These are phyloP conservation scores for Malassezia arunalokei DNA, from an alignment of 1,284 basidiomycete genomes.

Conservation along the genomic window DNA sequence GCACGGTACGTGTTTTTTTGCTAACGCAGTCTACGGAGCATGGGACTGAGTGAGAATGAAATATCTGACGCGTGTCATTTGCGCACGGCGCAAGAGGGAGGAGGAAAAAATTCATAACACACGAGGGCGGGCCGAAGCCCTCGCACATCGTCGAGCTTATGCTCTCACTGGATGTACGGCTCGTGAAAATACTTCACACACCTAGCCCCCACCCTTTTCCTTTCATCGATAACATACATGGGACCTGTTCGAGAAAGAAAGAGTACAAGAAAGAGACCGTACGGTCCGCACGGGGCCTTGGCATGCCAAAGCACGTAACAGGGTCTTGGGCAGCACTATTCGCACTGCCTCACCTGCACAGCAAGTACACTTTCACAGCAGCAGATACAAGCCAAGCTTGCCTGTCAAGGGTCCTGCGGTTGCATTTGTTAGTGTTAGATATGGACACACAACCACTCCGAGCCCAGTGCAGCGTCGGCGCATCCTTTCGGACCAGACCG, in stretches of 20 bases:
- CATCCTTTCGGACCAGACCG: not conserved
- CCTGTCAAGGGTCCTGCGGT: not conserved
- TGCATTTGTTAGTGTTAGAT: slow-evolving; percentile 15
- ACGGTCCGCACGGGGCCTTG: not conserved
- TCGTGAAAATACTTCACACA: not conserved
- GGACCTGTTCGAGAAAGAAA: slow-evolving; percentile 10
- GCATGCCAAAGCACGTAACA: not conserved
- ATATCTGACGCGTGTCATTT: slow-evolving; percentile 14
- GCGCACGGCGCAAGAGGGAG: slow-evolving; percentile 5
- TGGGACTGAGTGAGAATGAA: slow-evolving; percentile 5
- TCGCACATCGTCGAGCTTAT: slow-evolving; percentile 9
- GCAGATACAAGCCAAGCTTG: slow-evolving; percentile 12
- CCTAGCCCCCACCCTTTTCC: slow-evolving; percentile 8
- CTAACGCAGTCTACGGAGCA: slow-evolving; percentile 5
- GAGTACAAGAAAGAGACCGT: slow-evolving; percentile 14
- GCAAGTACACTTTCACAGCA: not conserved
- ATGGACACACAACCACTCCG: slow-evolving; percentile 7
- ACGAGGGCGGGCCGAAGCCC: slow-evolving; percentile 11
- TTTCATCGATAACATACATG: not conserved
- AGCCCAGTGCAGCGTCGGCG: slow-evolving; percentile 3
- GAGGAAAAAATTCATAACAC: slow-evolving; percentile 13
- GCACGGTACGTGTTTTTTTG: not conserved
- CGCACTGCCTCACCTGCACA: not conserved
- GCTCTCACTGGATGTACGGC: slow-evolving; percentile 4
- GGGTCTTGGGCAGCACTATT: slow-evolving; percentile 6